Conservation (phyloP, 306 rosid species). For the Datisca glomerata region DNA sequence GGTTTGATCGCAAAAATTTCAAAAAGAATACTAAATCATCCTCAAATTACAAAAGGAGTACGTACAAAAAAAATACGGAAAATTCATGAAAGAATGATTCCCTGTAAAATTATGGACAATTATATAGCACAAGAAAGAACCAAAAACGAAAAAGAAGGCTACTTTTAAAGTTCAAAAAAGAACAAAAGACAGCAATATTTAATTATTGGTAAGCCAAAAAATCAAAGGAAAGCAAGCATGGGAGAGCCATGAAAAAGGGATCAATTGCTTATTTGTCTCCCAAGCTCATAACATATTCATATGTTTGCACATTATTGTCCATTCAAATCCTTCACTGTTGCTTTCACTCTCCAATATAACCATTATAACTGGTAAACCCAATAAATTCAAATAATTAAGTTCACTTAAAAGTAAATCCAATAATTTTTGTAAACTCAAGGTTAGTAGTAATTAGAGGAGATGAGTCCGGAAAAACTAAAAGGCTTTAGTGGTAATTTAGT, state of each 20-base stretch:
- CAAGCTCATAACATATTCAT: conserved; percentile 28
- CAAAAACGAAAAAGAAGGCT: conserved; percentile 4
- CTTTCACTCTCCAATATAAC: neutral
- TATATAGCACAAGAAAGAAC: neutral
- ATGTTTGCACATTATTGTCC: conserved; percentile 30
- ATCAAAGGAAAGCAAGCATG: conserved; percentile 18
- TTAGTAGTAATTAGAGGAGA: no score
- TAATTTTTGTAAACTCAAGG: no score
- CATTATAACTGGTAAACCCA: no score
- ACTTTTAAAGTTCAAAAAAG: conserved; percentile 3
- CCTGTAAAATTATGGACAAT: neutral
- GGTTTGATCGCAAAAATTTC: no score
- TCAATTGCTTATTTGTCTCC: conserved; percentile 62
- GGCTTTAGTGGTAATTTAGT: no score
- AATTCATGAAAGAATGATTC: neutral
- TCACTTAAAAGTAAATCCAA: no score
- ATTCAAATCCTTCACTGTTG: neutral
- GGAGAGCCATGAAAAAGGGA: conserved; percentile 33
- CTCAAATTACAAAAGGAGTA: no score
- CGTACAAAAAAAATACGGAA: no score
- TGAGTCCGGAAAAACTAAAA: no score
- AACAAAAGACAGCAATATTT: conserved; percentile 6
- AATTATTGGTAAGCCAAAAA: conserved; percentile 10
- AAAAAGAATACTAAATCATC: no score
- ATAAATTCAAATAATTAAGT: no score